Base-by-base conservation (phyloP, 345 rosid genomes). In the Ailanthus altissimus region DNA sequence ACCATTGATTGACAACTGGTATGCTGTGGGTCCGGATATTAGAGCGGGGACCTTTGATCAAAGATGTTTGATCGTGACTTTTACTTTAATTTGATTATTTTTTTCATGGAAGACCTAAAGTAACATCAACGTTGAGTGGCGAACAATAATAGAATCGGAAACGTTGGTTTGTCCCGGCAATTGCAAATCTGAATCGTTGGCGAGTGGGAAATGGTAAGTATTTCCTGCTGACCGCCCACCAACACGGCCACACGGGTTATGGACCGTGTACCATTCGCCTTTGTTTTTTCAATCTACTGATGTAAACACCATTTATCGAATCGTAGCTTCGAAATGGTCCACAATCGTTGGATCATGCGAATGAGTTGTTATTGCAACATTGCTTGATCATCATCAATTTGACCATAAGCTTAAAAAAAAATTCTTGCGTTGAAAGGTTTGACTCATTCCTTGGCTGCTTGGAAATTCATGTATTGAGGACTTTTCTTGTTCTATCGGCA, bases 161-260 rank as follows among this genome's bases (percentile, higher is more conserved):
- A 58, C 64, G 80, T 77, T 70, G 54, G 12, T 28, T 11, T 32
- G 10, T 46, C 20, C 1, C 3, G 38, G 11, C 14, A 21, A 0
- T 8, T 12, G 5, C 5, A 38, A 16, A 78, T 64, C 73, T 21
- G 25, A 49, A n/a, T 40, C 77, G 77, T 73, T 66, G 23, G 11
- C 18, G 4, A 13, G 36, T 7, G 5, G 40, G 53, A 53, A 43
- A 26, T 36, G 42, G 28, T 36, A 21, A 46, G 3, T n/a, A n/a
- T n/a, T n/a, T n/a, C n/a, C n/a, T n/a, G 0, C 40, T 14, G 36
- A 53, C 18, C 18, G 1, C 5, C 16, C 38, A 32, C 76, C 42
- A 28, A 72, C 60, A 15, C 18, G 38, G 59, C 3, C 38, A 3
- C 38, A 1, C 38, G 38, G 38, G 38, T 32, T 32, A 32, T 32